Base-by-base conservation (phyloP, 2,329 filamentous ascomycete genomes). In the Lecanicillium sp. region DNA sequence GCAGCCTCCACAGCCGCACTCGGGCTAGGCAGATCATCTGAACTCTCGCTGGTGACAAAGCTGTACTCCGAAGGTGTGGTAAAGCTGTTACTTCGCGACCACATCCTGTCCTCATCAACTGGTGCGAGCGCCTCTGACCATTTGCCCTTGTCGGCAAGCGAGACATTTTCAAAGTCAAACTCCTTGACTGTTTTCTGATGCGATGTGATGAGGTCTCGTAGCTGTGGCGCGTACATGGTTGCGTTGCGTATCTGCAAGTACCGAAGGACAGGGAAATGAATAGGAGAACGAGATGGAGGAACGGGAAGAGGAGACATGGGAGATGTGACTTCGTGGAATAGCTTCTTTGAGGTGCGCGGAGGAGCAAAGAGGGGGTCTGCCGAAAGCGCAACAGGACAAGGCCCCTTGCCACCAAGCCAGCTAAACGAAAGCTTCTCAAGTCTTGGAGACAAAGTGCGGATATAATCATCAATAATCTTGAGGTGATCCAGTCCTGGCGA, bases 41-140 rank as follows among this genome's bases (percentile, higher is more conserved):
- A 49, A 45, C 52, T 56, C 16, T 57, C 54, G 22, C 51, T 53
- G 3, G 55, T 55, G 18, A 63, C 55, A 13, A 58, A 47, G 43
- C 58, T 58, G 38, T 53, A 52, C 40, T 57, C 50, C 11, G 54
- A 55, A n/a, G 52, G 44, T 2, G 50, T 45, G 27, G 47, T 33
- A 28, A 51, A 28, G 34, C 51, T n/a, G n/a, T n/a, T 57, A 43
- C 51, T 57, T 33, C 52, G 51, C 18, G 55, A 58, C 60, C 60
- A 63, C n/a, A 48, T 63, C 45, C 57, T 67, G 51, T 55, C 64
- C 45, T 51, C 61, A 45, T 65, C 57, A 41, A 94, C 64, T 2
- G 84, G 83, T 29, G 78, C 75, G n/a, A 94, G 71, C 0, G 85
- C 86, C 20, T 88, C 81, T 42, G 92, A 83, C 86, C 86, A 94